phyloP scores from a whole-genome alignment of 192 early-diverging fungal genomes.

The Backusella macrospora region DNA sequence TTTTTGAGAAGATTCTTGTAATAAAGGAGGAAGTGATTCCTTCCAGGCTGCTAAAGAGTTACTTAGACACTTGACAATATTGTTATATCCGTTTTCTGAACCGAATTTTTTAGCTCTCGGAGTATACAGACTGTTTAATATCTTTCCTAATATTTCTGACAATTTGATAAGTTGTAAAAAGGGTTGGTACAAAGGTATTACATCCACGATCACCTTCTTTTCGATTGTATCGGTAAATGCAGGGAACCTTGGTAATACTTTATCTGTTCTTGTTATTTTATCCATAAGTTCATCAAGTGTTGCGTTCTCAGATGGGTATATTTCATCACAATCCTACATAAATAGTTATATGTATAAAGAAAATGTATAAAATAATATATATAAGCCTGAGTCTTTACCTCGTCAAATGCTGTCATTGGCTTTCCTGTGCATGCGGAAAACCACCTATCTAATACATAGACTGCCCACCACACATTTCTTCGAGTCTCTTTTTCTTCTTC shows the following conservation, averaged over 20 bases:
- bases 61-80: slow-evolving; percentile 32
- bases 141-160: slow-evolving; percentile 39
- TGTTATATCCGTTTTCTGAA: slow-evolving; percentile 29
- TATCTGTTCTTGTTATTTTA: slow-evolving; percentile 1
- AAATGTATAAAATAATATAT: background rate
- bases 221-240: slow-evolving; percentile 13
- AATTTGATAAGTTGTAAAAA: slow-evolving; percentile 40
- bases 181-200: slow-evolving; percentile 36
- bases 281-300: slow-evolving; percentile 40
- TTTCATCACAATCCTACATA: slow-evolving; percentile 31
- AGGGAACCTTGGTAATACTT: slow-evolving; percentile 28
- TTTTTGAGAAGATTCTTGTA: slow-evolving; percentile 19
- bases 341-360: background rate
- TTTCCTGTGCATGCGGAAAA: slow-evolving; percentile 65
- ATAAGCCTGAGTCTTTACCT: background rate
- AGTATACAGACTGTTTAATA: slow-evolving; percentile 37
- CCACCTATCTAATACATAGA: slow-evolving; percentile 71
- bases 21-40: slow-evolving; percentile 20
- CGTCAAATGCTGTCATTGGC: slow-evolving; percentile 47
- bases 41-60: slow-evolving; percentile 32
- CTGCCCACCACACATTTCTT: slow-evolving; percentile 76
- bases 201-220: slow-evolving; percentile 13
- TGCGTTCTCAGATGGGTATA: slow-evolving; percentile 32
- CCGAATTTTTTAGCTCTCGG: slow-evolving; percentile 35
- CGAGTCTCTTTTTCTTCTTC: slow-evolving; percentile 62